Conservation (phyloP, 441 rosid species). For the Aquilaria agallochum region DNA sequence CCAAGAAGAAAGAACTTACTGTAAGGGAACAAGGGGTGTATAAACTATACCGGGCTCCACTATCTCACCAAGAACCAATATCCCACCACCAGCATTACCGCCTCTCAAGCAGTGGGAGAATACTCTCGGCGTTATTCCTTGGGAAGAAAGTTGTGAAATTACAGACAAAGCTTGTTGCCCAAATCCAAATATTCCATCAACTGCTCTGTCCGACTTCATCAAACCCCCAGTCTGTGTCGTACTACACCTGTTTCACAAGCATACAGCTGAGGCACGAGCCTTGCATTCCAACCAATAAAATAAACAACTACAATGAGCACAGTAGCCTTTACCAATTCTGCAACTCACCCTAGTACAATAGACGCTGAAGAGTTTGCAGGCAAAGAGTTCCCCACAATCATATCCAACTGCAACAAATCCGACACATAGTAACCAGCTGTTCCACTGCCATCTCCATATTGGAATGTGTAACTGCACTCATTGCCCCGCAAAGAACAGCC, state of each 20-base stretch:
- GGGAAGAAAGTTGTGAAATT: conserved; percentile 70
- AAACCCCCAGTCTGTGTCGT: conserved; percentile 55
- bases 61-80: conserved; percentile 79
- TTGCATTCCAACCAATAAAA: background rate
- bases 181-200: conserved; percentile 83
- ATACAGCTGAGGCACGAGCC: conserved; percentile 13
- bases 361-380: conserved; percentile 37
- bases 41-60: conserved; percentile 75
- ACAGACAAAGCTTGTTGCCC: conserved; percentile 71
- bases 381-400: conserved; percentile 27
- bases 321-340: background rate
- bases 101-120: conserved; percentile 88
- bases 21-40: conserved; percentile 70
- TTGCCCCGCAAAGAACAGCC: conserved; percentile 28
- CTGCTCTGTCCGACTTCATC: conserved; percentile 66
- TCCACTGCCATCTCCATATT: conserved; percentile 54
- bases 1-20: conserved; percentile 34
- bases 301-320: background rate
- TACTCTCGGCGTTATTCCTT: conserved; percentile 59
- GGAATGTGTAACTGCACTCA: conserved; percentile 35
- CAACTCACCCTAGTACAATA: conserved; percentile 41
- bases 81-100: conserved; percentile 64
- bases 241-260: conserved; percentile 58
- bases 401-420: conserved; percentile 31
- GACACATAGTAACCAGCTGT: conserved; percentile 45